These are phyloP conservation scores for Pichia kluyveri DNA, from an alignment of 805 yeast species.

Conservation along the genomic window DNA sequence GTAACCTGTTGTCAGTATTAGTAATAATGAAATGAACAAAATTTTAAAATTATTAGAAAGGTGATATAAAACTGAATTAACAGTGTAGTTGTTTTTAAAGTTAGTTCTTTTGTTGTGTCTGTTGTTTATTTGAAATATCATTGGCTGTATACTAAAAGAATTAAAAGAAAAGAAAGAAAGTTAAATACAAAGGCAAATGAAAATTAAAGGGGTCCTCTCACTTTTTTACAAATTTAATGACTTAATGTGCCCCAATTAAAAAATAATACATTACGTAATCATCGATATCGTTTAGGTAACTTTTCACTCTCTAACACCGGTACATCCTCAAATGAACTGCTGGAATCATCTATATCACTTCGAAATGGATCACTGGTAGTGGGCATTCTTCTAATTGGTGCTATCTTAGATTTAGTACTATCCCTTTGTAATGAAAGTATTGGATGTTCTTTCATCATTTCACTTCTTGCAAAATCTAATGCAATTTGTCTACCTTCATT, in stretches of 20 bases:
- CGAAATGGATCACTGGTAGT: neutral
- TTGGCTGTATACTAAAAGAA: too few species aligned
- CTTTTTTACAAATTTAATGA: too few species aligned
- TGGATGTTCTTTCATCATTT: constrained; percentile 17
- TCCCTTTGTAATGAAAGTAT: constrained; percentile 14
- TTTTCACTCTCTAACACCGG: constrained; percentile 3
- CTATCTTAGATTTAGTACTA: neutral
- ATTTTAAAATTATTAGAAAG: too few species aligned
- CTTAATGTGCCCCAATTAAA: too few species aligned
- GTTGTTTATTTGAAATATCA: too few species aligned
- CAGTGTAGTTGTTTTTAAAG: too few species aligned
- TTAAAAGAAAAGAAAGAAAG: too few species aligned
- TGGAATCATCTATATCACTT: neutral
- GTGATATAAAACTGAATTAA: too few species aligned
- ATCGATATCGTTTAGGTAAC: neutral
- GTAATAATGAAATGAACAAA: neutral
- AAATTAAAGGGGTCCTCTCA: too few species aligned
- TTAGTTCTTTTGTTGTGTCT: too few species aligned
- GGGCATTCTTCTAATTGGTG: neutral
- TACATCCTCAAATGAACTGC: constrained; percentile 4
- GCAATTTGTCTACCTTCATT: constrained; percentile 19
- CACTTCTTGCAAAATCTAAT: constrained; percentile 20
- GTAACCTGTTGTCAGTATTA: neutral
- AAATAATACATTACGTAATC: too few species aligned
- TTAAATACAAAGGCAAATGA: too few species aligned